Percentiles rank a stretch among this genome's conserved stretches.
These are phyloP conservation scores for Pogostemon cablin DNA, from an alignment of 257 asterid species.

Conservation along the genomic window DNA sequence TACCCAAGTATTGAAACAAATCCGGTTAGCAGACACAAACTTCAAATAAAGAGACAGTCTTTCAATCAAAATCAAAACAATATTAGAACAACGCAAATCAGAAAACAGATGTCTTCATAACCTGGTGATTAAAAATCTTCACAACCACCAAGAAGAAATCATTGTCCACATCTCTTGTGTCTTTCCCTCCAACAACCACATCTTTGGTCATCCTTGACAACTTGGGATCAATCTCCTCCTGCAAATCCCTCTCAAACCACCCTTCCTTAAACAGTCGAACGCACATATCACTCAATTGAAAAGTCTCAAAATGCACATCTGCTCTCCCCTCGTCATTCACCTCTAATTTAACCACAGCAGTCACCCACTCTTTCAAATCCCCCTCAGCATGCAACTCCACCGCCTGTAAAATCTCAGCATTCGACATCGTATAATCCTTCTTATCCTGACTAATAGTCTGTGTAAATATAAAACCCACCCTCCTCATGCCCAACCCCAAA, in stretches of 20 bases:
- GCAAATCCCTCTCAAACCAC: constrained; percentile 74
- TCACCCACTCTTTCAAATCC: constrained; percentile 94
- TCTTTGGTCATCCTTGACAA: constrained; percentile 88
- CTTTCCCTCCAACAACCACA: constrained; percentile 85
- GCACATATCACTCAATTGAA: constrained; percentile 93
- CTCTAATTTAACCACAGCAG: constrained; percentile 85
- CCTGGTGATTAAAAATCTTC: constrained; percentile 91
- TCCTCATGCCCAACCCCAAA: constrained; percentile 81
- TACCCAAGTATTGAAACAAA: constrained; percentile 8
- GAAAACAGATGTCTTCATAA: constrained; percentile 30
- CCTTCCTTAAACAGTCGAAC: constrained; percentile 75
- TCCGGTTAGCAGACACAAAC: not conserved
- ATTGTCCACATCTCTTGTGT: constrained; percentile 84
- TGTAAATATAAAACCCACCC: constrained; percentile 82
- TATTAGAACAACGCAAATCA: not conserved
- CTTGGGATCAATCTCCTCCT: constrained; percentile 79
- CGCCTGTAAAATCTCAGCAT: constrained; percentile 75
- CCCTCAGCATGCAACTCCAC: constrained; percentile 83
- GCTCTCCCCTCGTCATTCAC: constrained; percentile 89
- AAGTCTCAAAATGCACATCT: constrained; percentile 92
- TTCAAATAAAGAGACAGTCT: not conserved
- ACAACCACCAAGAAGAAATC: constrained; percentile 96
- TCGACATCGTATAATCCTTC: constrained; percentile 86
- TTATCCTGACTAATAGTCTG: constrained; percentile 88
- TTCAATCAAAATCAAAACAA: constrained; percentile 12